Percentiles rank a stretch among this genome's conserved stretches.
Conservation (phyloP, 2,329 filamentous ascomycete species). For the Davidsoniella neocaledoniae region DNA sequence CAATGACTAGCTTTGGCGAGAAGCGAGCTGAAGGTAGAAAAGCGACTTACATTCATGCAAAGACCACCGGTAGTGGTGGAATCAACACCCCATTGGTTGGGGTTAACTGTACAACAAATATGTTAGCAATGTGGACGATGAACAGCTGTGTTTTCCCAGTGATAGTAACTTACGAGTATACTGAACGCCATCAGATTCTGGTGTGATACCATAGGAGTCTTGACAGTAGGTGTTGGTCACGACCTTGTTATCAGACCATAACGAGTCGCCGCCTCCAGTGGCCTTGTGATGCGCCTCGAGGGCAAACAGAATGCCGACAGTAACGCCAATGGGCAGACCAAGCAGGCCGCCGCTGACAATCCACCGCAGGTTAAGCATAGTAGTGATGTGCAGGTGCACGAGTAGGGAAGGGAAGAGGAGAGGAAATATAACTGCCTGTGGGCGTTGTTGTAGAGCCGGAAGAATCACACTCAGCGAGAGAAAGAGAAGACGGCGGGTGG, state of each 20-base stretch:
- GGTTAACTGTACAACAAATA: slow-evolving; percentile 27
- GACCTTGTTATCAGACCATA: slow-evolving; percentile 27
- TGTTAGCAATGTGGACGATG: background rate
- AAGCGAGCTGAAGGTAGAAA: no score
- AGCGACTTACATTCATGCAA: slow-evolving; percentile 34
- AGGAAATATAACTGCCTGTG: background rate
- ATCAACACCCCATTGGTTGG: slow-evolving; percentile 36
- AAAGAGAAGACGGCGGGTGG: background rate
- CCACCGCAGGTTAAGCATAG: slow-evolving; percentile 24
- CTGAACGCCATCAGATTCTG: slow-evolving; percentile 25
- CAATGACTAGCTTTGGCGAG: background rate
- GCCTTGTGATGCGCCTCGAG: slow-evolving; percentile 28
- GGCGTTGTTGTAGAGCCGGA: no score
- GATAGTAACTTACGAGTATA: slow-evolving; percentile 28
- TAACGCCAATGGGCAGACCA: slow-evolving; percentile 31
- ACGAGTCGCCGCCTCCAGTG: slow-evolving; percentile 24
- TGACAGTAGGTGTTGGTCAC: slow-evolving; percentile 25
- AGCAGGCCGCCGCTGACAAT: slow-evolving; percentile 34
- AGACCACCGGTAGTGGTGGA: slow-evolving; percentile 23
- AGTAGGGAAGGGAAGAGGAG: background rate
- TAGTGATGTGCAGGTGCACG: background rate
- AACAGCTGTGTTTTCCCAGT: background rate
- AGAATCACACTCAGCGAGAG: background rate
- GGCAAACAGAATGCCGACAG: slow-evolving; percentile 32
- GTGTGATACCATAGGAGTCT: slow-evolving; percentile 28